A percentile compares a stretch with the other conserved stretches of the same genome.
Conservation (phyloP, 495 filamentous ascomycete species). For the Penicillium macrosclerotiorum region DNA sequence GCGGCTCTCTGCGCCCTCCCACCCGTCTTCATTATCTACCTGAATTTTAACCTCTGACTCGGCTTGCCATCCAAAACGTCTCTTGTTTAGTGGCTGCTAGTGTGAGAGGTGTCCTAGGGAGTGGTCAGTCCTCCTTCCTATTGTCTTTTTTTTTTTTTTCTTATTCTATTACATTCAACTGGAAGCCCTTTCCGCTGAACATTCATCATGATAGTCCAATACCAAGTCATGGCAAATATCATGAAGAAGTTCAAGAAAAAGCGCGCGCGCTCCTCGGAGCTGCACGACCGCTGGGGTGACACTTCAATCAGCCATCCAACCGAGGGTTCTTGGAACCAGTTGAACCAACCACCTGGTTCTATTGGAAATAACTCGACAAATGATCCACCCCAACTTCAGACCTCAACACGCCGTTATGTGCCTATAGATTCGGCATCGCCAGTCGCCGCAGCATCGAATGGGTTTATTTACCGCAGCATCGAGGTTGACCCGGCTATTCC, state of each 20-base stretch:
- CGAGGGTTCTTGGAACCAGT: conserved; percentile 45
- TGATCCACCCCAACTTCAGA: neutral
- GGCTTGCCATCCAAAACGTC: neutral
- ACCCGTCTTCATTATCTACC: neutral
- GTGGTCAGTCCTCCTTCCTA: conserved; percentile 21
- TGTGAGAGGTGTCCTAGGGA: conserved; percentile 19
- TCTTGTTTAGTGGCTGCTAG: no score
- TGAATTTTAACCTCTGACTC: conserved; percentile 1
- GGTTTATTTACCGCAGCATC: conserved; percentile 3
- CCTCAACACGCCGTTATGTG: conserved; percentile 7
- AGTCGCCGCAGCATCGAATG: neutral
- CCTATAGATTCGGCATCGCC: conserved; percentile 4
- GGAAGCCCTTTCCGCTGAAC: no score
- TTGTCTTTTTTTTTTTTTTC: neutral
- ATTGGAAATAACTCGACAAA: conserved; percentile 8
- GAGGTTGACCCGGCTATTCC: conserved; percentile 23
- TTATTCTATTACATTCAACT: no score
- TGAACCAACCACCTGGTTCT: conserved; percentile 23
- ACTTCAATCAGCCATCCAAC: conserved; percentile 41
- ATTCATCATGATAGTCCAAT: conserved; percentile 31
- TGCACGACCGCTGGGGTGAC: conserved; percentile 46
- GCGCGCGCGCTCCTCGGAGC: conserved; percentile 39
- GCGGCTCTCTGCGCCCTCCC: no score
- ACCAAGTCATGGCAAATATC: conserved; percentile 34
- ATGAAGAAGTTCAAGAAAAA: conserved; percentile 39